Base-by-base conservation (phyloP, 495 filamentous ascomycete genomes). In the Talaromyces nanjingensis region DNA sequence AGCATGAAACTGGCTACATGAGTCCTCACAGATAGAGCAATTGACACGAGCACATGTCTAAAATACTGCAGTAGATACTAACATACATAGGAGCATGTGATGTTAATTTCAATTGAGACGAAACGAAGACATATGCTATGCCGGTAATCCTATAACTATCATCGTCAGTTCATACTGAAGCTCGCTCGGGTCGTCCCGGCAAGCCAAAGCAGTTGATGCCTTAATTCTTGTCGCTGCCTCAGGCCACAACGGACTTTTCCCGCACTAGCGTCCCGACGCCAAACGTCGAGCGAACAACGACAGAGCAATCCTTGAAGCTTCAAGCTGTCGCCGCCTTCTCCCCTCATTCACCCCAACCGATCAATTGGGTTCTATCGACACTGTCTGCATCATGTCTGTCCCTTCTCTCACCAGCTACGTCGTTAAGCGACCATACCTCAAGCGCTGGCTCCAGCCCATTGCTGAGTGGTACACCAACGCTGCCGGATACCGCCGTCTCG, bases 401-500 rank as follows among this genome's bases (percentile, higher is more conserved):
- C 89, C 89, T 64, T 86, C 84, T 62, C 75, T 96, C 73, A 79
- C 88, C 66, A 85, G 77, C 65, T 91, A 83, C 77, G 84, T 96
- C 67, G 64, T 86, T 70, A 88, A 88, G 81, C 87, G 91, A 70
- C 93, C 92, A 64, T 96, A 89, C 91, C 85, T 97, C 69, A 76
- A 79, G 72, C 86, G 83, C 69, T 81, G 89, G 80, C 79, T 98
- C 77, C 82, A 69, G 72, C 93, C 93, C 47, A 61, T 97, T 63
- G 84, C 91, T 72, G 83, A 84, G 62, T 94, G 89, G 90, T 98
- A 98, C 80, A 71, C 72, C 71, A 86, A 93, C 72, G 86, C 89
- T 59, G 85, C 92, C 66, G 94, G 94, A 70, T 97, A 98, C 84
- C 87, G 94, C 74, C 84, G 92, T 81, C 83, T 98, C 69, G 94